Evolutionary conservation across 2,329 filamentous ascomycete species (phyloP).

Genomic region (Hymenoscyphus salicellus): DNA sequence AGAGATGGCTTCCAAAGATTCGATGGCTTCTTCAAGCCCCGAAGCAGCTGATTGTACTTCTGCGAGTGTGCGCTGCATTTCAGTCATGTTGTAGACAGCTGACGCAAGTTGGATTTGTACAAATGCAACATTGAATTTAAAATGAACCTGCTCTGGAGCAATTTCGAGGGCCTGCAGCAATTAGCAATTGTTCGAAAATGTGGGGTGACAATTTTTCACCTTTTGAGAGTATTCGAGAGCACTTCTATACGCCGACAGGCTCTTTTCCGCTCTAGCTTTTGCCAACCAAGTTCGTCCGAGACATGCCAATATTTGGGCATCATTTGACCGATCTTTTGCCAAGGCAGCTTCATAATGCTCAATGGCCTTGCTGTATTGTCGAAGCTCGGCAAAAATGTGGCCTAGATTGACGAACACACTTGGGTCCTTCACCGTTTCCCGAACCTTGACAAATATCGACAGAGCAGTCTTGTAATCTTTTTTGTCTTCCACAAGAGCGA

Average conservation of each 20-base stretch:
- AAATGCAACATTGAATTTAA: conserved; percentile 97
- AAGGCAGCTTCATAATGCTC: conserved; percentile 86
- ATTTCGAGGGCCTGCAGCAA: conserved; percentile 64
- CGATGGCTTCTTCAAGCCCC: conserved; percentile 83
- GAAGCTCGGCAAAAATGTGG: conserved; percentile 85
- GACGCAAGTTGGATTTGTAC: conserved; percentile 93
- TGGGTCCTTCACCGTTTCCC: conserved; percentile 83
- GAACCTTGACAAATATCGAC: conserved; percentile 83
- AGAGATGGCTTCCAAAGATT: conserved; percentile 63
- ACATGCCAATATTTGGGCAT: conserved; percentile 67
- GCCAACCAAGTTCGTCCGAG: conserved; percentile 68
- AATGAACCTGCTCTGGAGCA: conserved; percentile 80
- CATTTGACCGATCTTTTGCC: conserved; percentile 58
- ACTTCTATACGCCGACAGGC: conserved; percentile 58
- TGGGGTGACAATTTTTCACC: conserved; percentile 41
- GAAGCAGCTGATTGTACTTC: conserved; percentile 78
- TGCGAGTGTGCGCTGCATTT: conserved; percentile 71
- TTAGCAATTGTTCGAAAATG: conserved; percentile 23
- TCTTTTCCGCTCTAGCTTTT: conserved; percentile 64
- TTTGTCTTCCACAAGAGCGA: conserved; percentile 89
- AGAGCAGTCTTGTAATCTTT: conserved; percentile 82
- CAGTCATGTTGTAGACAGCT: conserved; percentile 69
- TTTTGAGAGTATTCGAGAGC: conserved; percentile 62
- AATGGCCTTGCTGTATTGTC: conserved; percentile 86
- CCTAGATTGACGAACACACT: conserved; percentile 91